Conservation (phyloP, 139 green algal genomes). For the Chlamydomonas eustigma region DNA sequence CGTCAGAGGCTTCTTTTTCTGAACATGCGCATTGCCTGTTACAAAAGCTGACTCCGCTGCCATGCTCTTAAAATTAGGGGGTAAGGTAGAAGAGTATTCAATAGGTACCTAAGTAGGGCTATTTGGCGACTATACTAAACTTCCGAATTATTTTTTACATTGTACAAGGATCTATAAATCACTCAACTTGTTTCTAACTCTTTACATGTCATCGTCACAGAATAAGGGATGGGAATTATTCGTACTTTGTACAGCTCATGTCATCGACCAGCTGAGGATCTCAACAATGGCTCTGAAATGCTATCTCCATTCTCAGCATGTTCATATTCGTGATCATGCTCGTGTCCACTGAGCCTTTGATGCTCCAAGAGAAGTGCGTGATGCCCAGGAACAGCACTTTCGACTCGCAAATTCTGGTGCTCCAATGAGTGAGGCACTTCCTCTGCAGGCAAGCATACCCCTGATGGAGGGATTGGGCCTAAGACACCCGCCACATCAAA, state of each 20-base stretch:
- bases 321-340: neutral
- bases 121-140: neutral
- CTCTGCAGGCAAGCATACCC: neutral
- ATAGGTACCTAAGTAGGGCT: neutral
- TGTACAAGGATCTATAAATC: neutral
- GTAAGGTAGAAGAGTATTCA: too few species aligned
- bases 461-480: constrained; percentile 1
- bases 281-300: neutral
- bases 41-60: too few species aligned
- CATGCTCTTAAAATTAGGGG: too few species aligned
- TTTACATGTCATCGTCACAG: neutral
- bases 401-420: constrained; percentile 17
- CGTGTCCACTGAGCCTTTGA: neutral
- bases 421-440: neutral
- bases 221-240: too few species aligned
- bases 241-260: too few species aligned
- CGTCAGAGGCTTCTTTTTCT: constrained; percentile 41
- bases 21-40: too few species aligned
- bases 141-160: neutral
- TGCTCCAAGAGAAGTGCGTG: neutral
- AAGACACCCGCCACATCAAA: constrained; percentile 36
- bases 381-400: constrained; percentile 5
- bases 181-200: neutral
- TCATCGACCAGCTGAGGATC: neutral
- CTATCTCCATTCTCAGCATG: neutral